phyloP scores from a whole-genome alignment of 345 rosid species.

The Salix suchowensis region DNA sequence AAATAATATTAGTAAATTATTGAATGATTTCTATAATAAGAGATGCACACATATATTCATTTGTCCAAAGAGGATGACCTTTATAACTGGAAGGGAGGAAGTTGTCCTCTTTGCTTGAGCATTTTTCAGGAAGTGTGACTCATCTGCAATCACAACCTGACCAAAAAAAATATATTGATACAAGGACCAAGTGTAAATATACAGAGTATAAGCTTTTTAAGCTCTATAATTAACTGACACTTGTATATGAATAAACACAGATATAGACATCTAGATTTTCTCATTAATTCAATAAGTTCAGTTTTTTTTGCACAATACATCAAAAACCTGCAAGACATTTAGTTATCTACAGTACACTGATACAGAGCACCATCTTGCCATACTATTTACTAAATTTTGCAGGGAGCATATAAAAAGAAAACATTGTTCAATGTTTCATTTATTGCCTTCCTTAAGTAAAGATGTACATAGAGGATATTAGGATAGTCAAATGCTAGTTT shows the following conservation, averaged over 20 bases:
- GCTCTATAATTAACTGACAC: not conserved
- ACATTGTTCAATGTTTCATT: not conserved
- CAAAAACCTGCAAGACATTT: not conserved
- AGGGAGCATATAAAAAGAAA: not conserved
- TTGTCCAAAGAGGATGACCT: conserved; percentile 44
- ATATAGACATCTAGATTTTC: not conserved
- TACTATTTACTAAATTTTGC: not conserved
- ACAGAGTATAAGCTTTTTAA: not conserved
- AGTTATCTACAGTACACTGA: not conserved
- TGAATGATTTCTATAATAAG: not conserved
- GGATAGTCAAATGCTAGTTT: no score
- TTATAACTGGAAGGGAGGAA: conserved; percentile 78
- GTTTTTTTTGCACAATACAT: not conserved
- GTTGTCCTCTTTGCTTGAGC: conserved; percentile 93
- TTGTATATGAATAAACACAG: not conserved
- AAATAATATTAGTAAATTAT: no score
- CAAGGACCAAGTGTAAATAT: conserved; percentile 11
- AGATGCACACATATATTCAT: conserved; percentile 6
- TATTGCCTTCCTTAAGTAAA: no score
- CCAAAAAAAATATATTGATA: conserved; percentile 21
- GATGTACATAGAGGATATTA: no score
- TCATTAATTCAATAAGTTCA: not conserved
- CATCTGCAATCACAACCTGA: conserved; percentile 94
- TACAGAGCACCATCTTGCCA: not conserved
- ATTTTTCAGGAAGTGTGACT: conserved; percentile 90